These are phyloP conservation scores for Entomortierella parvispora DNA, from an alignment of 192 early-diverging fungal genomes.

Conservation along the genomic window DNA sequence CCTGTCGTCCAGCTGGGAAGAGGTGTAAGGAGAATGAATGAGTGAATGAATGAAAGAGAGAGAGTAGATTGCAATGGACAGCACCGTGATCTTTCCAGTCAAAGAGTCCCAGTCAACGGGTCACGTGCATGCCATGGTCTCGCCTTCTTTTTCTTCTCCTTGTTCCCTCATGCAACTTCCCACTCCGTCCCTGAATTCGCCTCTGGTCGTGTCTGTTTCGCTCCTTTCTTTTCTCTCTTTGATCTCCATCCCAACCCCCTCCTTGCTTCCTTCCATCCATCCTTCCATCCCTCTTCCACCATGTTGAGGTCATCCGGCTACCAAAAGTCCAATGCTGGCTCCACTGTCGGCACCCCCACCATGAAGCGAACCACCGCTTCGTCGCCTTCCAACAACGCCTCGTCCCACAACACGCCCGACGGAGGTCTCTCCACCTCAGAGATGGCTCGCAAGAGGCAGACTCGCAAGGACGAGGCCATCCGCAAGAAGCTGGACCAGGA, in stretches of 20 bases:
- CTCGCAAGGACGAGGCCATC: conserved; percentile 64
- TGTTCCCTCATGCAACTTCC: background rate
- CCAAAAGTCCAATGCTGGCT: conserved; percentile 35
- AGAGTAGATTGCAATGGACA: no score
- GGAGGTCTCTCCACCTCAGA: conserved; percentile 34
- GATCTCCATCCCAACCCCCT: background rate
- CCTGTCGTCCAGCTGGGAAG: background rate
- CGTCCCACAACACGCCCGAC: conserved; percentile 5
- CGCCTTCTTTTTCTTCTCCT: no score
- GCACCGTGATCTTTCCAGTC: background rate
- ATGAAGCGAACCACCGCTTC: conserved; percentile 38
- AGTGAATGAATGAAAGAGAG: background rate
- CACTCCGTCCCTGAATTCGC: conserved; percentile 4
- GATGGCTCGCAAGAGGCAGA: conserved; percentile 43
- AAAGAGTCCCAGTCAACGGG: background rate
- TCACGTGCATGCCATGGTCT: no score
- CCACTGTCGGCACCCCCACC: conserved; percentile 33
- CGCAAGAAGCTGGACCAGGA: conserved; percentile 78
- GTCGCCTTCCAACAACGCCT: conserved; percentile 24
- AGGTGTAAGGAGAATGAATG: background rate
- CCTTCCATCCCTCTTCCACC: background rate
- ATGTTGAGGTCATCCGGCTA: conserved; percentile 34
- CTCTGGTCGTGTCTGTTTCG: background rate
- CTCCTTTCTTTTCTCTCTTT: conserved; percentile 1
- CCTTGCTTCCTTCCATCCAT: background rate